These are phyloP conservation scores for Metschnikowia matae DNA, from an alignment of 805 yeast genomes.

Conservation along the genomic window DNA sequence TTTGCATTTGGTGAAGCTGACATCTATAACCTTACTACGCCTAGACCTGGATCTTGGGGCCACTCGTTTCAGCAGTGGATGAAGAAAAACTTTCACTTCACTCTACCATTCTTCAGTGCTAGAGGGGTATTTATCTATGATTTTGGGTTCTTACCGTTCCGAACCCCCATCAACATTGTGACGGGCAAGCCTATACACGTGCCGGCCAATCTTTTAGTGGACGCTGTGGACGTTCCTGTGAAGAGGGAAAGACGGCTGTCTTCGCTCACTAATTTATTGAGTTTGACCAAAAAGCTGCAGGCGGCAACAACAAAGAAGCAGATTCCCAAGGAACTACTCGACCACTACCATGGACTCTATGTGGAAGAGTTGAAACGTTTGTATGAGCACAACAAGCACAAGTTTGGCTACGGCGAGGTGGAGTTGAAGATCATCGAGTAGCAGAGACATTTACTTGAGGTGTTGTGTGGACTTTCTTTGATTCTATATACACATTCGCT, in stretches of 20 bases:
- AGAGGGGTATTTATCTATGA: constrained; percentile 91
- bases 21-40: constrained; percentile 42
- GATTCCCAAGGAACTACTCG: constrained; percentile 44
- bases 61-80: constrained; percentile 66
- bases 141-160: constrained; percentile 83
- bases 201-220: constrained; percentile 38
- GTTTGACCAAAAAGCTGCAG: constrained; percentile 15
- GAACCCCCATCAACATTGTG: constrained; percentile 75
- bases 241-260: constrained; percentile 13
- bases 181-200: constrained; percentile 64
- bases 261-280: constrained; percentile 30
- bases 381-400: constrained; percentile 61
- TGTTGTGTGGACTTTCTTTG: not conserved
- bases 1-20: constrained; percentile 88
- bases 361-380: constrained; percentile 57
- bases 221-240: constrained; percentile 29
- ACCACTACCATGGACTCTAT: constrained; percentile 70
- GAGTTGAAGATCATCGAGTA: constrained; percentile 44
- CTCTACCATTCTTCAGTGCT: constrained; percentile 87
- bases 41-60: constrained; percentile 41
- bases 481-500: not conserved
- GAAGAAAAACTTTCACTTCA: constrained; percentile 71
- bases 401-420: constrained; percentile 49
- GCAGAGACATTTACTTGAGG: not conserved
- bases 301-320: constrained; percentile 21